Evolutionary conservation across 768 basidiomycete genomes (phyloP).

Genomic region (Xanthoconium stramineum): DNA sequence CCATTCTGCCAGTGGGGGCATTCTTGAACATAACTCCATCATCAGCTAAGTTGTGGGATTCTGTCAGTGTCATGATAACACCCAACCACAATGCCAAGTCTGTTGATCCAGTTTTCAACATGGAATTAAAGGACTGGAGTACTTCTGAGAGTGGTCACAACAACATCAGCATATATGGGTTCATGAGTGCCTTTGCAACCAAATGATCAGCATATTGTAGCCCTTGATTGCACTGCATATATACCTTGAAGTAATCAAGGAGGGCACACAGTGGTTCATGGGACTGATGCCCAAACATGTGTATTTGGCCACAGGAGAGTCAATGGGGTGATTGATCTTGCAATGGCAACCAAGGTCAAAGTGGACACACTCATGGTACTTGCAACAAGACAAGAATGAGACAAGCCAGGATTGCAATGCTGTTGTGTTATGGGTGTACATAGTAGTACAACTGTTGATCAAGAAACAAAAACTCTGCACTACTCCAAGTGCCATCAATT

Average conservation of each 20-base stretch:
- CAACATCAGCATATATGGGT: conserved; percentile 83
- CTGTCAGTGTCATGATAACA: conserved; percentile 58
- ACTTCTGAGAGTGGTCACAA: conserved; percentile 63
- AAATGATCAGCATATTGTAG: neutral
- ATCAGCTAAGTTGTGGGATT: conserved; percentile 71
- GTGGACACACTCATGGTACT: too few relatives aligned
- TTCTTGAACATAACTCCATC: conserved; percentile 61
- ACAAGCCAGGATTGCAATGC: too few relatives aligned
- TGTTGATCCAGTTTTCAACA: conserved; percentile 17
- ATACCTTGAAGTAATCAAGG: conserved; percentile 85
- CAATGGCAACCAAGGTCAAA: too few relatives aligned
- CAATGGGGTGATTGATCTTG: too few relatives aligned
- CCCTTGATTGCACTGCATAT: conserved; percentile 4
- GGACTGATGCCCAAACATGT: too few relatives aligned
- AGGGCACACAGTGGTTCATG: too few relatives aligned
- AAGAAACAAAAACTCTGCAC: too few relatives aligned
- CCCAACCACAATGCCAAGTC: conserved; percentile 59
- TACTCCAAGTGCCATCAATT: too few relatives aligned
- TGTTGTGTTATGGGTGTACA: too few relatives aligned
- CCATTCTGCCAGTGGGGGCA: conserved; percentile 9
- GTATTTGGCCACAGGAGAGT: too few relatives aligned
- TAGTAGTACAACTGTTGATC: too few relatives aligned
- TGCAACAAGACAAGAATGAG: too few relatives aligned
- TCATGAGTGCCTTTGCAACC: conserved; percentile 67
- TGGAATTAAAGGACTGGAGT: conserved; percentile 48